Evolutionary conservation across 345 rosid genomes (phyloP), one percentile per base, ranked within the genome.

Genomic region (Populus deltoides): DNA sequence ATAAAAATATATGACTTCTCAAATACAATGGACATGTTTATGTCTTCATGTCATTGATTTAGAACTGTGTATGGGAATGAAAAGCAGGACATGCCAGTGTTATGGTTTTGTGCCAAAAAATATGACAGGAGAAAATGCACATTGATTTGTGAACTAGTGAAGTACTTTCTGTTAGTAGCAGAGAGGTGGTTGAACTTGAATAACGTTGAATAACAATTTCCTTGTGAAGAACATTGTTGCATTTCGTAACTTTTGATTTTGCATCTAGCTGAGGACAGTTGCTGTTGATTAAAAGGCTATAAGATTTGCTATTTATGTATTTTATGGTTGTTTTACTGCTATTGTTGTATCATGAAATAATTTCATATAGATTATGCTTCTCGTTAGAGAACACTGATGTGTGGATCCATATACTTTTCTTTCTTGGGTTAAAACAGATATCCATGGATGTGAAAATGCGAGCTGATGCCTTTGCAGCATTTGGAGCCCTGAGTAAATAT

Each of bases 371-470:
- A n/a, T 39, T 43, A 36, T 35, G 33, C 27, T 66, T 8, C 27
- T 71, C 11, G 66, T 49, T 72, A 29, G 6, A 73, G 45, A 66
- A 11, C 74, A 24, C 61, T 35, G 49, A 62, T 43, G 20, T 38
- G 53, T 41, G 25, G 38, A 78, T 63, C 62, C 31, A 51, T 73
- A 33, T 20, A 38, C 24, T 16, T 62, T 16, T 80, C 12, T 36
- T 11, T 68, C 12, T 78, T 41, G 75, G 55, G 72, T 66, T 47
- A 68, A 33, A 81, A 83, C 86, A 95, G 98, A 78, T 85, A 73
- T 85, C 88, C 85, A 88, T 90, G 93, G 91, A 93, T 79, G 86
- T 83, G 38, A 91, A 92, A 87, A 93, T 95, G 92, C 90, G 97
- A 84, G 89, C 90, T 77, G 88, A 87, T 77, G 94, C 99, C 36